Evolutionary conservation across 306 rosid genomes (phyloP).

Genomic region (Alnus glutinosa): DNA sequence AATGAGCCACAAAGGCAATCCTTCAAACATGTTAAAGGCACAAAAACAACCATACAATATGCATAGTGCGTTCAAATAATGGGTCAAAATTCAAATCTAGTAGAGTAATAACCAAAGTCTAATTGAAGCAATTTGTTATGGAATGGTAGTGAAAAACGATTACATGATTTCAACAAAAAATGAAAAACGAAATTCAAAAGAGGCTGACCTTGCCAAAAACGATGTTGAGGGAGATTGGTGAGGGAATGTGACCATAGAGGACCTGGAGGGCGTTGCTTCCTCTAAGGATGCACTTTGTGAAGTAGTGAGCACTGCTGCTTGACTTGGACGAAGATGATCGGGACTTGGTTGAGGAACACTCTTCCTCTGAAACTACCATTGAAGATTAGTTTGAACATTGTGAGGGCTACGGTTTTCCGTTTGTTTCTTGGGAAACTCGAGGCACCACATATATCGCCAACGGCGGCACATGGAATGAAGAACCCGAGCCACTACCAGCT

Average conservation of each 20-base stretch:
- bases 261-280: slow-evolving; percentile 85
- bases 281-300: slow-evolving; percentile 82
- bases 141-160: background rate
- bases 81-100: background rate
- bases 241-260: slow-evolving; percentile 75
- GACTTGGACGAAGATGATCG: slow-evolving; percentile 59
- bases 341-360: slow-evolving; percentile 77
- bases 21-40: too few relatives aligned
- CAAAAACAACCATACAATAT: too few relatives aligned
- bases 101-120: background rate
- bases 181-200: background rate
- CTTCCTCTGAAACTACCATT: slow-evolving; percentile 93
- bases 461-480: too few relatives aligned
- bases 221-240: slow-evolving; percentile 66
- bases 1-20: too few relatives aligned
- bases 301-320: slow-evolving; percentile 52
- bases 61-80: background rate
- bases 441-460: too few relatives aligned
- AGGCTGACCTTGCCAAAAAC: slow-evolving; percentile 72
- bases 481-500: too few relatives aligned
- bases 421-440: slow-evolving; percentile 1
- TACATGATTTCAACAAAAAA: background rate
- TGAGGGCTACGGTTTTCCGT: slow-evolving; percentile 21
- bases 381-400: background rate
- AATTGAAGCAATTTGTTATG: background rate